phyloP scores from a whole-genome alignment of 2,329 filamentous ascomycete species.

The Xylariaceae sp. region DNA sequence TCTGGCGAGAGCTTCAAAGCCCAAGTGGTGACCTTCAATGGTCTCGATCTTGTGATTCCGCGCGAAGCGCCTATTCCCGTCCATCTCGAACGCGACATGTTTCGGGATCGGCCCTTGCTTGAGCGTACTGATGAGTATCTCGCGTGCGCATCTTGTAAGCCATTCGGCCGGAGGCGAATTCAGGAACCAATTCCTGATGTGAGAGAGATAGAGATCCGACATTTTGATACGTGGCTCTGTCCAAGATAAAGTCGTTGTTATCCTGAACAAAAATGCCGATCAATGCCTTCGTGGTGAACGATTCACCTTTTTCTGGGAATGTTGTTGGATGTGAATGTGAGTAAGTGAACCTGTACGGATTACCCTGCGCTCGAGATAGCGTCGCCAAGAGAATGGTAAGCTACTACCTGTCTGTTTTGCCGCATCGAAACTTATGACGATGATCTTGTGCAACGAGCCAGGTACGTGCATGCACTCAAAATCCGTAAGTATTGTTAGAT shows the following conservation, averaged over 20 bases:
- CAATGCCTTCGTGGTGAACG: background rate
- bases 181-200: constrained; percentile 62
- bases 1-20: constrained; percentile 88
- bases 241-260: background rate
- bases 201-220: constrained; percentile 50
- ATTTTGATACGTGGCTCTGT: constrained; percentile 33
- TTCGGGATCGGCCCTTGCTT: constrained; percentile 87
- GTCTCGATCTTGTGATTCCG: constrained; percentile 89
- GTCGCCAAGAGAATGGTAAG: background rate
- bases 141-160: constrained; percentile 70
- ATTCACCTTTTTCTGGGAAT: background rate
- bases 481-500: no score
- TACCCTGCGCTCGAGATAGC: background rate
- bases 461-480: no score
- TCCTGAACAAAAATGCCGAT: background rate
- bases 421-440: no score
- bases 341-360: background rate
- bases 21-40: constrained; percentile 89
- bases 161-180: constrained; percentile 90
- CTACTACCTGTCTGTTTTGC: background rate
- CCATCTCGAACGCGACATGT: constrained; percentile 99
- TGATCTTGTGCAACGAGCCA: no score
- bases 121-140: constrained; percentile 81
- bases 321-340: background rate
- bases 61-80: constrained; percentile 92